These are phyloP conservation scores for Phoenix dactylifera DNA, from an alignment of 176 grass and related monocot species.

Conservation along the genomic window DNA sequence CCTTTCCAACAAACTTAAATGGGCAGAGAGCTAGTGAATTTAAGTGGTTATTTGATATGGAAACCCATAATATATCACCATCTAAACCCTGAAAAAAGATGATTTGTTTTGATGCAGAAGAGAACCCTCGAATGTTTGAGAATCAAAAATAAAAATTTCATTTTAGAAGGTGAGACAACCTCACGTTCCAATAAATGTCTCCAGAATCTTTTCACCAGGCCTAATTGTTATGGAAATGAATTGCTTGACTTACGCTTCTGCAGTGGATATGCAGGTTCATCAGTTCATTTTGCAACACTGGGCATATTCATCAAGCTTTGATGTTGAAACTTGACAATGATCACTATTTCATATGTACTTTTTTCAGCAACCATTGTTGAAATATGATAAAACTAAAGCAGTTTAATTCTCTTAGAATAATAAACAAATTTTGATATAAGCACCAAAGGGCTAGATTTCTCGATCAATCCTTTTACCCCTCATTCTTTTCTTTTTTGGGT, in stretches of 20 bases:
- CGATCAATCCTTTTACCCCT: too few species aligned
- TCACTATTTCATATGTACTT: too few species aligned
- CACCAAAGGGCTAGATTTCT: too few species aligned
- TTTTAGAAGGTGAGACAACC: slow-evolving; percentile 23
- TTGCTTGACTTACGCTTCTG: slow-evolving; percentile 74
- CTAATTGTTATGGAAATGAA: slow-evolving; percentile 61
- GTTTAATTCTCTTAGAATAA: too few species aligned
- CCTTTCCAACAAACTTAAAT: slow-evolving; percentile 75
- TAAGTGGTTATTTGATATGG: slow-evolving; percentile 61
- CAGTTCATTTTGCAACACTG: slow-evolving; percentile 18
- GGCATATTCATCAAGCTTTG: neutral
- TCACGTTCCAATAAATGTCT: slow-evolving; percentile 65
- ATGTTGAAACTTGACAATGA: neutral
- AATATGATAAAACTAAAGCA: too few species aligned
- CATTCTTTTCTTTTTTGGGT: too few species aligned
- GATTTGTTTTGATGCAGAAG: neutral
- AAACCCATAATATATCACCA: slow-evolving; percentile 66
- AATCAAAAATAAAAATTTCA: too few species aligned
- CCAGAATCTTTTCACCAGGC: slow-evolving; percentile 89
- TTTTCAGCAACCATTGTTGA: too few species aligned
- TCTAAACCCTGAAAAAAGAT: slow-evolving; percentile 62
- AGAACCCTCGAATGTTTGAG: too few species aligned
- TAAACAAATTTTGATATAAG: too few species aligned
- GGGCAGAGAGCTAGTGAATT: slow-evolving; percentile 42
- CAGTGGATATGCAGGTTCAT: slow-evolving; percentile 14